phyloP scores from a whole-genome alignment of 2,329 filamentous ascomycete genomes.

The Diplodia seriata region DNA sequence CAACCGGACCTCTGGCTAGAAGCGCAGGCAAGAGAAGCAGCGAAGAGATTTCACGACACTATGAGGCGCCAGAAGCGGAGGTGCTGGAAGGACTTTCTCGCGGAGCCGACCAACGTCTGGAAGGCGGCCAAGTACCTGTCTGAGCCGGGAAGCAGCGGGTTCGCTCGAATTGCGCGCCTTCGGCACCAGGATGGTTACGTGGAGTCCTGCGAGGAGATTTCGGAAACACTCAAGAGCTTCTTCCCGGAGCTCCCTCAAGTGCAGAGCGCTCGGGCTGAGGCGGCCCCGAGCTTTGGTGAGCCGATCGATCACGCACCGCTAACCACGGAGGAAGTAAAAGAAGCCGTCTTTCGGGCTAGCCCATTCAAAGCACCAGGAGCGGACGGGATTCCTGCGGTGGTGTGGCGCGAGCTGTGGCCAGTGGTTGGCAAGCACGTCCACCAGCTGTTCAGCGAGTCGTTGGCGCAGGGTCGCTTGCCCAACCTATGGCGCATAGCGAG shows the following conservation, averaged over 20 bases:
- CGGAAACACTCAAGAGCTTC: background rate
- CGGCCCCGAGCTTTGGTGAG: background rate
- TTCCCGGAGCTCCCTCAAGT: conserved; percentile 1
- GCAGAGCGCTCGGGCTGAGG: background rate
- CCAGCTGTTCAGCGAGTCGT: background rate
- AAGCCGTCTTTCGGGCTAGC: background rate
- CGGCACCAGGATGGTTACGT: background rate
- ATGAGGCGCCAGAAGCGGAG: background rate
- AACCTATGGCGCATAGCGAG: too few species aligned
- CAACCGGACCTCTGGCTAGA: background rate
- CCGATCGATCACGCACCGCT: background rate
- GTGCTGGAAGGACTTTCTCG: conserved; percentile 1
- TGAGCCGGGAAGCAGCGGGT: background rate
- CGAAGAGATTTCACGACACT: too few species aligned
- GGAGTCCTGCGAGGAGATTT: background rate
- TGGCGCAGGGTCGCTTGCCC: too few species aligned
- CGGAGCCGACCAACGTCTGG: background rate
- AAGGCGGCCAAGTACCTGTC: background rate
- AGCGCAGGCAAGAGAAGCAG: background rate
- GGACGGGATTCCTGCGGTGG: background rate
- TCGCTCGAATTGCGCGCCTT: background rate
- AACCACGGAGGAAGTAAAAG: background rate
- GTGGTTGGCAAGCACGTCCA: background rate
- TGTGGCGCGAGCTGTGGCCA: background rate
- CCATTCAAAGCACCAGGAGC: background rate